phyloP scores from a whole-genome alignment of 148 eudicot species.

The Rhododendron ferrugineum region DNA sequence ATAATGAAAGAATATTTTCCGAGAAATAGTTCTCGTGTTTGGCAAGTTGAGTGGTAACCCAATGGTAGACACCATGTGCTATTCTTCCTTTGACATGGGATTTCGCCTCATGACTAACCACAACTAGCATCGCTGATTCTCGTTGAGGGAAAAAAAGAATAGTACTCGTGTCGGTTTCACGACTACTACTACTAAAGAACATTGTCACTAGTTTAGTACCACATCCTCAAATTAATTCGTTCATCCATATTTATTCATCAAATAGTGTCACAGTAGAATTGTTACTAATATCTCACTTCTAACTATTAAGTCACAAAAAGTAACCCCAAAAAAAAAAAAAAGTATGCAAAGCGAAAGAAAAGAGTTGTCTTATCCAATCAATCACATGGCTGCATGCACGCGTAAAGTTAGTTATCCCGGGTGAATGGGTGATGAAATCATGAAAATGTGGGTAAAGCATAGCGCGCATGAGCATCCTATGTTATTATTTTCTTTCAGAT shows the following conservation, averaged over 20 bases:
- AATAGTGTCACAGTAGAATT: too few relatives aligned
- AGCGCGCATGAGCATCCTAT: not conserved
- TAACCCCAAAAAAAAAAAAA: too few relatives aligned
- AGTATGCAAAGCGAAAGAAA: not conserved
- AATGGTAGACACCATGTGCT: too few relatives aligned
- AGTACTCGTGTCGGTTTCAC: not conserved
- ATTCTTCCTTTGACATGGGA: too few relatives aligned
- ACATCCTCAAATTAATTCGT: too few relatives aligned
- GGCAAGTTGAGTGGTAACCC: not conserved
- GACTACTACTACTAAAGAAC: too few relatives aligned
- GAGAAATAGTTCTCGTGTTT: not conserved
- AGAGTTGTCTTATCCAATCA: not conserved
- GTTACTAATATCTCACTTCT: too few relatives aligned
- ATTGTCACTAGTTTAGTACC: too few relatives aligned
- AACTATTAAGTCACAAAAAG: too few relatives aligned
- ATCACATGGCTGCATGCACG: not conserved
- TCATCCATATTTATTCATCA: too few relatives aligned
- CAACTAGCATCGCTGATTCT: not conserved
- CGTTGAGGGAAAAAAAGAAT: too few relatives aligned
- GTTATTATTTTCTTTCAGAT: not conserved
- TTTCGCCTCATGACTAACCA: not conserved
- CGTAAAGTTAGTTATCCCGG: not conserved
- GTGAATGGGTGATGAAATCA: not conserved
- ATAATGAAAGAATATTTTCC: not conserved
- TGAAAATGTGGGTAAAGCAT: not conserved